These are phyloP conservation scores for Suhomyces prunicola DNA, from an alignment of 805 yeast genomes.

Conservation along the genomic window DNA sequence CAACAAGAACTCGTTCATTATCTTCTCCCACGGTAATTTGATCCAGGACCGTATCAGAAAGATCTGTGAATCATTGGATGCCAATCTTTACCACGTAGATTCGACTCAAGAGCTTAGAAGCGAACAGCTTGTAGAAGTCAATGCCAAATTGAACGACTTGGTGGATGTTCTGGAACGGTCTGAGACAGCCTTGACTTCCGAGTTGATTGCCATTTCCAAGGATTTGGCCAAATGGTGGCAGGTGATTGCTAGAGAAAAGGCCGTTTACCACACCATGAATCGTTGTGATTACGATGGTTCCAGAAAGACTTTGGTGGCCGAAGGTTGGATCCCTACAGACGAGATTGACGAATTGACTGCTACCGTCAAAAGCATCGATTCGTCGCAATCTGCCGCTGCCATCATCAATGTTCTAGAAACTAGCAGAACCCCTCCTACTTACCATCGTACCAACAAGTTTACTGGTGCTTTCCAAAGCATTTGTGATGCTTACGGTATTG, in stretches of 20 bases:
- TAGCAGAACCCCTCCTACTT: slow-evolving; percentile 68
- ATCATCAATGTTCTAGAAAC: slow-evolving; percentile 59
- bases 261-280: slow-evolving; percentile 75
- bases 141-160: slow-evolving; percentile 30
- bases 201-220: slow-evolving; percentile 72
- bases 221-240: slow-evolving; percentile 72
- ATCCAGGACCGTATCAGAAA: slow-evolving; percentile 69
- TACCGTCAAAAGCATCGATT: slow-evolving; percentile 63
- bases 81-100: slow-evolving; percentile 65
- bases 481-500: slow-evolving; percentile 75
- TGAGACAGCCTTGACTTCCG: slow-evolving; percentile 71
- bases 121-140: slow-evolving; percentile 27
- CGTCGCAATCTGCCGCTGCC: slow-evolving; percentile 46
- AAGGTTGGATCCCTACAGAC: slow-evolving; percentile 92
- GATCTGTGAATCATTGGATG: slow-evolving; percentile 89
- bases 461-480: slow-evolving; percentile 68
- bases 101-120: slow-evolving; percentile 23
- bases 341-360: slow-evolving; percentile 66
- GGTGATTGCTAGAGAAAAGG: slow-evolving; percentile 66
- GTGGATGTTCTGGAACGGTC: slow-evolving; percentile 32
- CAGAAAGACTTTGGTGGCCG: slow-evolving; percentile 86
- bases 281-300: slow-evolving; percentile 75
- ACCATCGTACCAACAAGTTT: slow-evolving; percentile 65
- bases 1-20: slow-evolving; percentile 78
- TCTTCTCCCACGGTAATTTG: slow-evolving; percentile 86